phyloP scores from a whole-genome alignment of 2,329 filamentous ascomycete genomes.

The Exophiala oligosperma region DNA sequence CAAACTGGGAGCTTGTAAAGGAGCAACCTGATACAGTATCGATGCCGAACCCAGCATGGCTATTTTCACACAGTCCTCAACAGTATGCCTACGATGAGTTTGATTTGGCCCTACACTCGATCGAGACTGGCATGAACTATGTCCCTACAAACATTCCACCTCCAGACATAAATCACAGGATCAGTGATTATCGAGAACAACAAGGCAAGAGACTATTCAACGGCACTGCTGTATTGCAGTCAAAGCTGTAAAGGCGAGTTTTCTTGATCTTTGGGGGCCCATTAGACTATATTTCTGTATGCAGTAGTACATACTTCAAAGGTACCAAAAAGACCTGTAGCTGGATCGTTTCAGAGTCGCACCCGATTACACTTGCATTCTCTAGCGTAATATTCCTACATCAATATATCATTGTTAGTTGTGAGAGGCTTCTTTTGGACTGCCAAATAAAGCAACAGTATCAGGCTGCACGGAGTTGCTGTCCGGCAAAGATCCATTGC shows the following conservation, averaged over 20 bases:
- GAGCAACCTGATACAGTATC: background rate
- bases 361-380: too few species aligned
- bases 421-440: too few species aligned
- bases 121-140: background rate
- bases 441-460: too few species aligned
- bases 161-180: background rate
- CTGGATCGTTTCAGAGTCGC: too few species aligned
- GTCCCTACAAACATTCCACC: background rate
- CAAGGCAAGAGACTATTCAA: background rate
- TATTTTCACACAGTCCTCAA: background rate
- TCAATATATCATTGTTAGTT: too few species aligned
- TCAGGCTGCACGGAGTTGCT: too few species aligned
- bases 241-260: background rate
- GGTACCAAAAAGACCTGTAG: too few species aligned
- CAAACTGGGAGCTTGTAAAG: background rate
- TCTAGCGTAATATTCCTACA: too few species aligned
- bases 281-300: too few species aligned
- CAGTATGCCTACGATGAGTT: slow-evolving; percentile 5
- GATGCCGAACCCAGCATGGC: background rate
- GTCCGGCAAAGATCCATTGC: too few species aligned
- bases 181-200: background rate
- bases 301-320: too few species aligned
- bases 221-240: background rate
- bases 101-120: background rate
- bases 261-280: too few species aligned